A percentile compares a stretch with the other conserved stretches of the same genome.
Evolutionary conservation across 148 eudicot species (phyloP).

Genomic region (Fagopyrum tataricum): DNA sequence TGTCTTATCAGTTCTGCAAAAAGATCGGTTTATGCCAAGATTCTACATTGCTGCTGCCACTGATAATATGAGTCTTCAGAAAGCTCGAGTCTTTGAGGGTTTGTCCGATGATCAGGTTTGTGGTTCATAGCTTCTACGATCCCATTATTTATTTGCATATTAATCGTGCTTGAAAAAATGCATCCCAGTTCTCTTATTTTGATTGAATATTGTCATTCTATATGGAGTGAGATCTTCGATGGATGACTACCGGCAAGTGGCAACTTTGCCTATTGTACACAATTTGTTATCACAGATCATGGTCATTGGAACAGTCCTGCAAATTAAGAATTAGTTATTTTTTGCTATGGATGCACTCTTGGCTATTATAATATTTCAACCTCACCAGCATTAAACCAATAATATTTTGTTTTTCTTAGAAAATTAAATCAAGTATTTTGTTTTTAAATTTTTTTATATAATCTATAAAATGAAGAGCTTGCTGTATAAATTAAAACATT

Average conservation of each 20-base stretch:
- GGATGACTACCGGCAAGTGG: not conserved
- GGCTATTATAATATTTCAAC: not conserved
- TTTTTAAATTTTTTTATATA: not conserved
- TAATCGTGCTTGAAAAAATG: not conserved
- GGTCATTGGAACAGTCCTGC: not conserved
- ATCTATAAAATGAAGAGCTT: not conserved
- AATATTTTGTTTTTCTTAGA: not conserved
- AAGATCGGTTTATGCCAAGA: constrained; percentile 62
- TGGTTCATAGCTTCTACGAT: not conserved
- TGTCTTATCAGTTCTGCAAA: constrained; percentile 50
- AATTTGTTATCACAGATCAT: not conserved
- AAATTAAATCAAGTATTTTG: not conserved
- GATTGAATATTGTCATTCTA: not conserved
- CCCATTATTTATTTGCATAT: not conserved
- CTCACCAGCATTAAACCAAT: not conserved
- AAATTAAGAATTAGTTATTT: not conserved
- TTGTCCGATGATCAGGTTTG: constrained; percentile 46
- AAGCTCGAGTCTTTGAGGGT: constrained; percentile 65
- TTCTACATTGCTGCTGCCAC: constrained; percentile 86
- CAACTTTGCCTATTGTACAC: not conserved
- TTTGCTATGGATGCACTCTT: not conserved
- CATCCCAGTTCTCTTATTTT: not conserved
- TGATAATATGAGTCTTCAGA: constrained; percentile 92
- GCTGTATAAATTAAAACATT: not conserved
- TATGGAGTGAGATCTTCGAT: not conserved